Percentiles rank a stretch among this genome's conserved stretches.
Conservation (phyloP, 106 monocot species). For the Triglochin maritima region DNA sequence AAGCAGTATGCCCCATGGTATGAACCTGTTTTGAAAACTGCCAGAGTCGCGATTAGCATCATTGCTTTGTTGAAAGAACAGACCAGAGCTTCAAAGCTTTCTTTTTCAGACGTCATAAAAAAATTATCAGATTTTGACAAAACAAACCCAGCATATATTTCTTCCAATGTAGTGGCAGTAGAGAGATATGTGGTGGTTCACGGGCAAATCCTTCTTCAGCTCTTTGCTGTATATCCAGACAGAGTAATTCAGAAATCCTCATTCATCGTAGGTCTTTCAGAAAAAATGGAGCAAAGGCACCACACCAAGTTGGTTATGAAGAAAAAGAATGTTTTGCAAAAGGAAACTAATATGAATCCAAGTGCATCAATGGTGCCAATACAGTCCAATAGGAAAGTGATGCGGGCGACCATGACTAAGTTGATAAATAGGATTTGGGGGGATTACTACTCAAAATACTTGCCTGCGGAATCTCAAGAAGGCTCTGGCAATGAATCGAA, state of each 20-base stretch:
- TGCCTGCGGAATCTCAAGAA: constrained; percentile 54
- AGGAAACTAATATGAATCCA: constrained; percentile 76
- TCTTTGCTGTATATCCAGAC: constrained; percentile 92
- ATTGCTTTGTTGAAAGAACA: constrained; percentile 90
- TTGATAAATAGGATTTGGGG: constrained; percentile 89
- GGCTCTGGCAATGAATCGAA: constrained; percentile 19
- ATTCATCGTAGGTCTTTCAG: constrained; percentile 68
- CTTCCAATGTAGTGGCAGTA: constrained; percentile 56
- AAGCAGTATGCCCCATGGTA: constrained; percentile 87
- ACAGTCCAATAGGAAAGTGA: constrained; percentile 68
- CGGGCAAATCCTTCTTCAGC: constrained; percentile 95
- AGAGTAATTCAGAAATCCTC: constrained; percentile 60
- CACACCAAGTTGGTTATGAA: constrained; percentile 82
- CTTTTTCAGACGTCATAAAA: constrained; percentile 78
- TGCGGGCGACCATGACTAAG: constrained; percentile 89
- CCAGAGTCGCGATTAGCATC: constrained; percentile 70
- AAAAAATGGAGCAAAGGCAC: constrained; percentile 65
- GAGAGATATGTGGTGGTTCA: constrained; percentile 91
- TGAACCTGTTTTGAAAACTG: constrained; percentile 85
- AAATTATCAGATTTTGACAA: constrained; percentile 69
- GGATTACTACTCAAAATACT: constrained; percentile 60
- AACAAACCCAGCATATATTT: constrained; percentile 58
- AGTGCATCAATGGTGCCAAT: constrained; percentile 56
- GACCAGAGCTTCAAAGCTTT: constrained; percentile 81
- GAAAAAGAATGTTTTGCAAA: constrained; percentile 54